Base-by-base conservation (phyloP, 139 green algal genomes). In the Asterochloris erici region DNA sequence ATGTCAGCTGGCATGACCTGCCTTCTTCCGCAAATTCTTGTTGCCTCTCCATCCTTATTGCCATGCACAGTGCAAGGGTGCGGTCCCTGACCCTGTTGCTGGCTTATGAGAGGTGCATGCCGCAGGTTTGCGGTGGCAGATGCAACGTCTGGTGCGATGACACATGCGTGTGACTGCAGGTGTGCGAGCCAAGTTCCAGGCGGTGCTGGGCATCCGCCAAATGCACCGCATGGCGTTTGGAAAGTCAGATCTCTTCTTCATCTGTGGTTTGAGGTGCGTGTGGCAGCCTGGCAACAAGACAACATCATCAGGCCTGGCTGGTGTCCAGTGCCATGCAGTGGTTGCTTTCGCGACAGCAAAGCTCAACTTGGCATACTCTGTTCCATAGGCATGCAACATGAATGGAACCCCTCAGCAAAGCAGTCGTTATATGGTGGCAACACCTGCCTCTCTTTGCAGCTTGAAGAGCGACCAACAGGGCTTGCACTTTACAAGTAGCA, bases 161-260 rank as follows among this genome's bases (percentile, higher is more conserved):
- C 38, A 73, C 66, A 88, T 87, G 19, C 90, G 4, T 6, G 4
- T 54, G 38, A 54, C 38, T 54, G 38, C 38, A 54, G 38, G 92
- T 19, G 66, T 96, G 26, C 47, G 60, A 6, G 86, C 88, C 16
- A 85, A 81, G 11, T 95, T 96, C 81, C 82, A 89, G 12, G 79
- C 81, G 0, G 80, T 98, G 69, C 84, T 98, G 17, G 88, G 88
- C 0, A 68, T 96, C 61, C 86, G 93, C 12, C 94, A 98, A 82
- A 89, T 91, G 0, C 94, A 98, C 79, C 91, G 91, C 66, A 93
- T 96, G 74, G 86, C 85, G 0, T 94, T 96, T 86, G 93, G 91
- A 74, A 97, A 97, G 85, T 90, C 74, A 14, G 94, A 97, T 86
- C 71, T 96, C 81, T 98, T 97, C 83, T 92, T 96, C 73, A 85